phyloP scores from a whole-genome alignment of 2,329 filamentous ascomycete genomes.

The Cordyceps tenuipes region DNA sequence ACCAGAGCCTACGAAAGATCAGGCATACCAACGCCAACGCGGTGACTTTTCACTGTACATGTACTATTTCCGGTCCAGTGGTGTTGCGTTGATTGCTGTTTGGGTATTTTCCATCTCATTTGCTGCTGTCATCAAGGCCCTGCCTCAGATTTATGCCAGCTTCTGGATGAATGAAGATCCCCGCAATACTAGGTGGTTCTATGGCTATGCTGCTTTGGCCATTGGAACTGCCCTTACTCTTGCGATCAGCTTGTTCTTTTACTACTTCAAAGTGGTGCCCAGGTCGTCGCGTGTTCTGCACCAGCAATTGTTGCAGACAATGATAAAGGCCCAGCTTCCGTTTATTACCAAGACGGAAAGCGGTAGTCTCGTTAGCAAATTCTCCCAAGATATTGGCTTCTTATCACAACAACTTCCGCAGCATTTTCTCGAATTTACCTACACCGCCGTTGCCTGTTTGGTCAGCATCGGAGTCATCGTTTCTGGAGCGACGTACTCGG shows the following conservation, averaged over 20 bases:
- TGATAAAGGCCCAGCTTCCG: conserved; percentile 13
- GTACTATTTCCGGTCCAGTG: conserved; percentile 9
- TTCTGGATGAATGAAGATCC: conserved; percentile 12
- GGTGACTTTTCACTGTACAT: conserved; percentile 12
- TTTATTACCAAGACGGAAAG: conserved; percentile 7
- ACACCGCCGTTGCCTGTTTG: neutral
- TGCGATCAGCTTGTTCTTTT: conserved; percentile 2
- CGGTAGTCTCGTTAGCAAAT: conserved; percentile 14
- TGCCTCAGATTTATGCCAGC: conserved; percentile 10
- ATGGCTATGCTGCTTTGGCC: conserved; percentile 2
- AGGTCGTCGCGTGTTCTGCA: conserved; percentile 9
- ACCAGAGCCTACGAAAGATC: conserved; percentile 3
- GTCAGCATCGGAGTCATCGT: conserved; percentile 17
- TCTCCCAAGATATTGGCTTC: conserved; percentile 21
- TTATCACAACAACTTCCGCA: conserved; percentile 20
- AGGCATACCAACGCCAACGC: neutral
- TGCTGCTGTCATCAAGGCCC: neutral
- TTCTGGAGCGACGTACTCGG: conserved; percentile 22
- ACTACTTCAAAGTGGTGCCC: conserved; percentile 9
- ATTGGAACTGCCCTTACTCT: neutral
- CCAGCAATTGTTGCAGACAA: neutral
- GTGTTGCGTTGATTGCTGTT: neutral
- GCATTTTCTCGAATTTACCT: conserved; percentile 12
- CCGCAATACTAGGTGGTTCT: conserved; percentile 9
- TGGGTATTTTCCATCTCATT: conserved; percentile 1